Conservation (phyloP, 495 filamentous ascomycete genomes). For the Daldinia decipiens region DNA sequence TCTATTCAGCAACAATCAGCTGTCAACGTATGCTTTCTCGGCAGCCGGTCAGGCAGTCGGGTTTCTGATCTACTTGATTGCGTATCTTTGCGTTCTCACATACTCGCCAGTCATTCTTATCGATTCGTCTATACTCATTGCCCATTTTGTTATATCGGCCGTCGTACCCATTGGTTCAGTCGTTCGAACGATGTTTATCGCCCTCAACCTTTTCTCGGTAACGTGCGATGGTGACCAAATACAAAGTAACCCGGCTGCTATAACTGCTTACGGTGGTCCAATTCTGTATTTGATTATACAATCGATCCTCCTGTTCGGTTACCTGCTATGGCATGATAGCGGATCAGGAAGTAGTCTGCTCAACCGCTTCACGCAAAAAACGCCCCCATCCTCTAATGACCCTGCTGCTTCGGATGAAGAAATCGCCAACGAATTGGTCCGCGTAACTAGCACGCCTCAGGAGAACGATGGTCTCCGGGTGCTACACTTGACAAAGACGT, state of each 20-base stretch:
- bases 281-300: slow-evolving; percentile 77
- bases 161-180: slow-evolving; percentile 77
- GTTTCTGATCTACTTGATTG: slow-evolving; percentile 82
- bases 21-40: slow-evolving; percentile 78
- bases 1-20: slow-evolving; percentile 71
- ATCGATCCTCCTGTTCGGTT: slow-evolving; percentile 65
- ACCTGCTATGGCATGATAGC: slow-evolving; percentile 76
- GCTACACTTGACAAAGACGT: slow-evolving; percentile 78
- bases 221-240: slow-evolving; percentile 71
- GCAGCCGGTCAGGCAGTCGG: slow-evolving; percentile 77
- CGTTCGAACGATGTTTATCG: slow-evolving; percentile 72
- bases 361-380: slow-evolving; percentile 52
- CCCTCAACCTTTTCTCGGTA: slow-evolving; percentile 80
- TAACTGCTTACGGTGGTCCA: slow-evolving; percentile 76
- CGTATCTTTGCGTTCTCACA: slow-evolving; percentile 73
- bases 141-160: slow-evolving; percentile 73
- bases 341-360: slow-evolving; percentile 65
- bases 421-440: slow-evolving; percentile 56
- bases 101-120: slow-evolving; percentile 70
- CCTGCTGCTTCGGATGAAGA: slow-evolving; percentile 57
- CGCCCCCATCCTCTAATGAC: slow-evolving; percentile 36
- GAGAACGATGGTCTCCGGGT: slow-evolving; percentile 74
- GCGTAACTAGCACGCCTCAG: slow-evolving; percentile 52
- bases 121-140: slow-evolving; percentile 66
- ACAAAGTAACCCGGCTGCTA: slow-evolving; percentile 73